Evolutionary conservation across 805 yeast species (phyloP).

Genomic region (Starmerella floricola): DNA sequence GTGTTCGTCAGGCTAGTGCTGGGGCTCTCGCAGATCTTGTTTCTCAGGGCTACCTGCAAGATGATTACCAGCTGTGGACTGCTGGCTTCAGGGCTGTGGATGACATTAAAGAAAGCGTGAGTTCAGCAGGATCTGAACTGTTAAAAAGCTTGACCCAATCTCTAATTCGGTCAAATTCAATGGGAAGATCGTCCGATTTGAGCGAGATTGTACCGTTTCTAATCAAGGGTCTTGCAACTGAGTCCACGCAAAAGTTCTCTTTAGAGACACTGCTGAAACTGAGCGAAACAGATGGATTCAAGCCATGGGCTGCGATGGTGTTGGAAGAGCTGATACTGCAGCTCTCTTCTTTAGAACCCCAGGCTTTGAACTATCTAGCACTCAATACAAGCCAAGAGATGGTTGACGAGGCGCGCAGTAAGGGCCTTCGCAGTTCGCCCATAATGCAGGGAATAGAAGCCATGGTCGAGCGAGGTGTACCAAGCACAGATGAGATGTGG

Average conservation of each 20-base stretch:
- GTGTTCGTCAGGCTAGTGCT: slow-evolving; percentile 80
- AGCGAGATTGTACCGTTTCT: slow-evolving; percentile 13
- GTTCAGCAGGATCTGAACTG: slow-evolving; percentile 62
- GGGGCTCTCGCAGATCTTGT: slow-evolving; percentile 58
- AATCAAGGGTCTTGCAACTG: slow-evolving; percentile 5
- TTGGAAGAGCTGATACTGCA: slow-evolving; percentile 55
- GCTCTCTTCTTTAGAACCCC: slow-evolving; percentile 86
- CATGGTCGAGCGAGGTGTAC: slow-evolving; percentile 43
- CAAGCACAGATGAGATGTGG: slow-evolving; percentile 16
- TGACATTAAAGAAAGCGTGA: slow-evolving; percentile 87
- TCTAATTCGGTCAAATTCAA: slow-evolving; percentile 3
- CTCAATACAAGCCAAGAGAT: slow-evolving; percentile 46
- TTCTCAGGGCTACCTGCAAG: slow-evolving; percentile 24
- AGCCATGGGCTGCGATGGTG: slow-evolving; percentile 56
- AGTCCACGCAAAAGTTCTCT: slow-evolving; percentile 38
- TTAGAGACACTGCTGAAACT: slow-evolving; percentile 63
- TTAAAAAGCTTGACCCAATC: slow-evolving; percentile 37
- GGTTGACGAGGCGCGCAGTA: slow-evolving; percentile 66
- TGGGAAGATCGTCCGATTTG: slow-evolving; percentile 2
- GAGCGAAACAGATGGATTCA: slow-evolving; percentile 43
- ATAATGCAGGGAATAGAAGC: slow-evolving; percentile 77
- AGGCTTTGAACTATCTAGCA: slow-evolving; percentile 69
- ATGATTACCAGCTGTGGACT: slow-evolving; percentile 54
- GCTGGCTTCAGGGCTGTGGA: slow-evolving; percentile 84
- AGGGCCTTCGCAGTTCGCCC: slow-evolving; percentile 68